A percentile compares a stretch with the other conserved stretches of the same genome.
Evolutionary conservation across 495 filamentous ascomycete genomes (phyloP).

Genomic region (Polyplosphaeria fusca): DNA sequence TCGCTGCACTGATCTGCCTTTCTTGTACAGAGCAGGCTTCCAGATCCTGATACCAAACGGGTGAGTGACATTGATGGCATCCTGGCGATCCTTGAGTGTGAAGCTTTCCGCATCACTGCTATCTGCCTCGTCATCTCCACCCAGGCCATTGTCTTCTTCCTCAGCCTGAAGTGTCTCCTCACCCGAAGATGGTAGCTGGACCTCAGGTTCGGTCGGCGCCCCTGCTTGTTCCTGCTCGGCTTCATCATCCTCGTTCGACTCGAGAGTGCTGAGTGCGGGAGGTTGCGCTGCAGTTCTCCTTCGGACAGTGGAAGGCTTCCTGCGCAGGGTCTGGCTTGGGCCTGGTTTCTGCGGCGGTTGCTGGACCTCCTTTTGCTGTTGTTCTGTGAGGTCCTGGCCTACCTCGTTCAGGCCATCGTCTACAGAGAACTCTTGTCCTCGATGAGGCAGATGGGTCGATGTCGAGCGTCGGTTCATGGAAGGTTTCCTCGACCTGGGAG

Average conservation of each 20-base stretch:
- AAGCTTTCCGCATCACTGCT: constrained; percentile 53
- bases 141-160: constrained; percentile 55
- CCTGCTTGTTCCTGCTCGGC: constrained; percentile 25
- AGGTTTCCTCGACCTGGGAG: constrained; percentile 62
- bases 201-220: constrained; percentile 33
- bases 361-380: constrained; percentile 11
- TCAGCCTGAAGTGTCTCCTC: constrained; percentile 38
- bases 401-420: constrained; percentile 88
- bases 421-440: constrained; percentile 85
- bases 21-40: constrained; percentile 99
- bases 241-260: constrained; percentile 38
- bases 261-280: constrained; percentile 53
- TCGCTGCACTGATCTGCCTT: constrained; percentile 91
- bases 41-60: constrained; percentile 98
- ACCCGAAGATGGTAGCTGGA: constrained; percentile 35
- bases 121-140: constrained; percentile 44
- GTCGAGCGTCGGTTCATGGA: constrained; percentile 67
- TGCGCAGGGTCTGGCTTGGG: constrained; percentile 27
- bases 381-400: constrained; percentile 52
- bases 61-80: constrained; percentile 98
- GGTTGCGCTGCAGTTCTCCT: constrained; percentile 61
- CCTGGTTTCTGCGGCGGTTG: neutral
- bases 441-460: constrained; percentile 70
- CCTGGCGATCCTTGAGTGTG: constrained; percentile 86
- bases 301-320: constrained; percentile 62